Evolutionary conservation across 805 yeast genomes (phyloP).

Genomic region (Saccharomycopsis sp.): DNA sequence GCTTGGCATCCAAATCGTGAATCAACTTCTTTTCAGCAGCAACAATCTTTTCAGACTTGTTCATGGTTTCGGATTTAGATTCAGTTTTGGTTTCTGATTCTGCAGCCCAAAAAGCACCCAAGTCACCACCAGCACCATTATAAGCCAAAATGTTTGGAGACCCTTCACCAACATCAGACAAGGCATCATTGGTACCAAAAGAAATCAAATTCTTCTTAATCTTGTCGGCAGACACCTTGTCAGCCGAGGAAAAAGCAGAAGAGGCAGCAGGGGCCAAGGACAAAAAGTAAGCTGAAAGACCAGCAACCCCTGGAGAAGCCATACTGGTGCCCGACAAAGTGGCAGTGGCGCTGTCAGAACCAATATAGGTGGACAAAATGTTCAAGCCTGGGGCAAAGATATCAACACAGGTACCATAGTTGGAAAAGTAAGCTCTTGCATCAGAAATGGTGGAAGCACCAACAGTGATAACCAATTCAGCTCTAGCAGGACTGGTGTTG

Average conservation of each 20-base stretch:
- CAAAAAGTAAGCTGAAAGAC: conserved; percentile 80
- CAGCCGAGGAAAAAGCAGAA: conserved; percentile 41
- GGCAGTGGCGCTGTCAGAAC: conserved; percentile 67
- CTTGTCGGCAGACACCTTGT: conserved; percentile 57
- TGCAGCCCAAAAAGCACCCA: conserved; percentile 50
- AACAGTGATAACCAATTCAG: conserved; percentile 77
- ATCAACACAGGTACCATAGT: conserved; percentile 93
- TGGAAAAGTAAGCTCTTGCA: conserved; percentile 88
- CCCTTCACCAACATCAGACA: conserved; percentile 57
- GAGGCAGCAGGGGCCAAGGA: conserved; percentile 72
- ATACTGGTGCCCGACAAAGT: conserved; percentile 91
- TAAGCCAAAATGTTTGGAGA: conserved; percentile 71
- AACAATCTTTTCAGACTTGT: neutral
- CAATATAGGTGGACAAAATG: conserved; percentile 75
- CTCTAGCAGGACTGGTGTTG: conserved; percentile 83
- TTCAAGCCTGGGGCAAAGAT: conserved; percentile 95
- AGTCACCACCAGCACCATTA: conserved; percentile 75
- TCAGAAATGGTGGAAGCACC: conserved; percentile 91
- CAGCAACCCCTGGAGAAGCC: conserved; percentile 97
- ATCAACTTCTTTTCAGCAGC: neutral
- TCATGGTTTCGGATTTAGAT: neutral
- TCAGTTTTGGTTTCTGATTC: neutral
- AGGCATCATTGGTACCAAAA: conserved; percentile 51
- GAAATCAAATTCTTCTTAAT: conserved; percentile 67
- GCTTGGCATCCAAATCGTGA: neutral